Base-by-base conservation (phyloP, 2,329 filamentous ascomycete species). In the Cladobotryum protrusum region DNA sequence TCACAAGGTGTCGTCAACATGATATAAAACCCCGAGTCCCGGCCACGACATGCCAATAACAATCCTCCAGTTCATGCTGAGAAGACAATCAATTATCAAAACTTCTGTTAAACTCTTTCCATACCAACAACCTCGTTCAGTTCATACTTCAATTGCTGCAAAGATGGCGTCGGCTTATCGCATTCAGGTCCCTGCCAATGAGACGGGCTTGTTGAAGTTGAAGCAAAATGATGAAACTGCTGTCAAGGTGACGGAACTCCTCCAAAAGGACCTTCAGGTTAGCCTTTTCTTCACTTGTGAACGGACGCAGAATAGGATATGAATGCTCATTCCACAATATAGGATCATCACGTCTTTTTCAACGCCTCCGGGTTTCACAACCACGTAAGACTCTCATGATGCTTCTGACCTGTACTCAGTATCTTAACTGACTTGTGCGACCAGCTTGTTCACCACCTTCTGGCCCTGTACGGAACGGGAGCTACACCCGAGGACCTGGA, bases 301-400 rank as follows among this genome's bases (percentile, higher is more conserved):
- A 33, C 15, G 36, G 36, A 1, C 6, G n/a, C n/a, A n/a, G n/a
- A n/a, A n/a, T n/a, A n/a, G 9, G 13, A 13, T 19, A 14, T 34
- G n/a, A 17, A 5, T 2, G 9, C 35, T 43, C 39, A 20, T 39
- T n/a, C 35, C 41, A 48, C 18, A 13, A 11, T n/a, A 9, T 18
- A 67, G 67, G 59, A 58, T 14, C 81, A 90, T 58, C 87, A 95
- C 62, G 85, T 90, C 51, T 95, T 85, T 69, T 95, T 90, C 74
- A 95, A 93, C 54, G 53, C 76, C 0, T 61, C 67, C 2, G 85
- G 86, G 0, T 95, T 86, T 55, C 91, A 96, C 61, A 88, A 96
- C 64, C 90, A 96, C 61, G 88, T 77, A 69, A 60, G 64, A 15
- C n/a, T 43, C 14, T 12, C 17, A 1, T 32, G 36, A 35, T 8